phyloP scores from a whole-genome alignment of 768 basidiomycete genomes.

The Russula vinacea region DNA sequence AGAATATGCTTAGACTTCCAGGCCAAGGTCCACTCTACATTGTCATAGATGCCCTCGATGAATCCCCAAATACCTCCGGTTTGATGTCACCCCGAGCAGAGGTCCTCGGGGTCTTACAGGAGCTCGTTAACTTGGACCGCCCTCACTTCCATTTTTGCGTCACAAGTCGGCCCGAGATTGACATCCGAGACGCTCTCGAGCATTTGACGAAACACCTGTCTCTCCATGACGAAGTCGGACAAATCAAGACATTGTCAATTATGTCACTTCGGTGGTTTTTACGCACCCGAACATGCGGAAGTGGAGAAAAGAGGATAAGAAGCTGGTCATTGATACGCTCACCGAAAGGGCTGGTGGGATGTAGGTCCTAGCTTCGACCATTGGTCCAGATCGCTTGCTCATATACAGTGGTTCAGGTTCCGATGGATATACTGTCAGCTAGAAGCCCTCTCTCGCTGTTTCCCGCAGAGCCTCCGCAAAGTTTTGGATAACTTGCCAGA shows the following conservation, averaged over 20 bases:
- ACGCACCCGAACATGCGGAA: background rate
- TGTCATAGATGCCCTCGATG: background rate
- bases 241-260: background rate
- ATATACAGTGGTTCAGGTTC: background rate
- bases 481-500: background rate
- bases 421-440: background rate
- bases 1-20: background rate
- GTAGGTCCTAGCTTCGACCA: background rate
- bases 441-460: background rate
- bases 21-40: background rate
- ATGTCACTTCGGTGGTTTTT: background rate
- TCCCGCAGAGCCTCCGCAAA: background rate
- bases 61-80: conserved; percentile 1
- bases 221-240: background rate
- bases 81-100: background rate
- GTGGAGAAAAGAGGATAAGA: background rate
- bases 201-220: background rate
- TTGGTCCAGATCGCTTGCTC: no score
- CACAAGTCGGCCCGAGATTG: background rate
- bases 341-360: background rate
- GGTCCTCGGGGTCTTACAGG: background rate
- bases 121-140: background rate
- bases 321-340: background rate
- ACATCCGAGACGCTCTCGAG: background rate
- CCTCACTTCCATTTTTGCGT: background rate